phyloP scores from a whole-genome alignment of 257 asterid species.

The Gynochthodes officinalis region DNA sequence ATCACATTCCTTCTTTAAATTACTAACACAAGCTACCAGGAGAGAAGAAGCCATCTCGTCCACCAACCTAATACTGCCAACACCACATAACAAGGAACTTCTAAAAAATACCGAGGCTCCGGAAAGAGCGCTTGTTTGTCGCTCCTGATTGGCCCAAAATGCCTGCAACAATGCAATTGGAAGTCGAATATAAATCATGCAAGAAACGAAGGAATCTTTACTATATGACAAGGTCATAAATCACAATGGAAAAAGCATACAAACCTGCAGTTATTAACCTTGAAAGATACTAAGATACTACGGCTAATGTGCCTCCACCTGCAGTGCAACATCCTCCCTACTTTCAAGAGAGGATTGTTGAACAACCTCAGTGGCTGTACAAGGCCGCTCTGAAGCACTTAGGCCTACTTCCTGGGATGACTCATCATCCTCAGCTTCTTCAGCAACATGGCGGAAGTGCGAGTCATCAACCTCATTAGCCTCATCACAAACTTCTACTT shows the following conservation, averaged over 20 bases:
- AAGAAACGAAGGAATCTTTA: not conserved
- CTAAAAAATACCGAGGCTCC: not conserved
- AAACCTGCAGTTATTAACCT: not conserved
- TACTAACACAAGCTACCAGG: constrained; percentile 2
- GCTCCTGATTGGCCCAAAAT: not conserved
- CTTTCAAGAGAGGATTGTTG: constrained; percentile 47
- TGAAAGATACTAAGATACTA: not conserved
- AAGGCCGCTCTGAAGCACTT: constrained; percentile 31
- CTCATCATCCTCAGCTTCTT: constrained; percentile 49
- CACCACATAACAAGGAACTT: constrained; percentile 6
- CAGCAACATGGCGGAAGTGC: constrained; percentile 34
- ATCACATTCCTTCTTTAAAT: constrained; percentile 1
- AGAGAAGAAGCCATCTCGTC: constrained; percentile 1
- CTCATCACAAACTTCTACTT: constrained; percentile 27
- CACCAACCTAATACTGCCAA: constrained; percentile 11
- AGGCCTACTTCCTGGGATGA: constrained; percentile 43
- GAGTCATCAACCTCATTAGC: constrained; percentile 36
- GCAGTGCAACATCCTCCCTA: constrained; percentile 52
- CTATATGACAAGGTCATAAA: not conserved
- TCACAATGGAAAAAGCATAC: not conserved
- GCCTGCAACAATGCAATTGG: constrained; percentile 9
- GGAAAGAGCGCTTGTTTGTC: not conserved
- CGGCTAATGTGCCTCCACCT: constrained; percentile 29
- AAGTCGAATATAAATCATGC: not conserved
- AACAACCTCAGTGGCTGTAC: constrained; percentile 33